phyloP scores from a whole-genome alignment of 768 basidiomycete genomes.

The Mrakia blollopis region DNA sequence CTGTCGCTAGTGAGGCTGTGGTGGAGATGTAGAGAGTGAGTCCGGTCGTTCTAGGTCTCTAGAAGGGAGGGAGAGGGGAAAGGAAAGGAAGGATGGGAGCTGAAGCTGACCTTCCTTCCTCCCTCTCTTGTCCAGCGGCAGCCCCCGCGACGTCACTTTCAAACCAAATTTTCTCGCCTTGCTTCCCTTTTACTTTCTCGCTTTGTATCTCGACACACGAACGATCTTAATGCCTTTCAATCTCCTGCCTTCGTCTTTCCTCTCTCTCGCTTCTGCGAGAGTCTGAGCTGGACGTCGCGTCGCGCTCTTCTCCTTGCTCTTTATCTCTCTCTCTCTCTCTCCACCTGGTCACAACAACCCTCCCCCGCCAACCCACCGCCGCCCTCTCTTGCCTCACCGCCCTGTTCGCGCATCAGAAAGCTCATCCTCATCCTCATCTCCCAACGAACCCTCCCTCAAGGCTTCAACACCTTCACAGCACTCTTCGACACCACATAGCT shows the following conservation, averaged over 20 bases:
- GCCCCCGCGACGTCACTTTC: neutral
- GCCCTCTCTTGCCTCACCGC: too few species aligned
- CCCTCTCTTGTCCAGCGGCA: neutral
- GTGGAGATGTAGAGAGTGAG: neutral
- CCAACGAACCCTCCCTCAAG: neutral
- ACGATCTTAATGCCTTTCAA: neutral
- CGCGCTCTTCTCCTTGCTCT: too few species aligned
- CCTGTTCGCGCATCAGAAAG: too few species aligned
- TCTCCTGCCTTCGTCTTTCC: neutral
- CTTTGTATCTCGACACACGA: neutral
- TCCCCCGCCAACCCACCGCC: too few species aligned
- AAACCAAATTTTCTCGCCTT: neutral
- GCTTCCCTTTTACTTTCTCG: neutral
- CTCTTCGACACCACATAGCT: slow-evolving; percentile 44
- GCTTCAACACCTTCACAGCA: slow-evolving; percentile 37
- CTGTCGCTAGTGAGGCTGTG: neutral
- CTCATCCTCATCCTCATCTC: neutral
- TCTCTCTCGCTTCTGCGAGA: neutral
- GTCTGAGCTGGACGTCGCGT: too few species aligned
- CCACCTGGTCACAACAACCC: too few species aligned
- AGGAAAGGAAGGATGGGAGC: neutral
- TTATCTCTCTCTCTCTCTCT: too few species aligned
- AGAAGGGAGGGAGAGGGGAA: too few species aligned
- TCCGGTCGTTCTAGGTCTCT: neutral
- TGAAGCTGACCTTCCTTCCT: neutral